Base-by-base conservation (phyloP, 1,284 basidiomycete species). In the Gomphus sp. region DNA sequence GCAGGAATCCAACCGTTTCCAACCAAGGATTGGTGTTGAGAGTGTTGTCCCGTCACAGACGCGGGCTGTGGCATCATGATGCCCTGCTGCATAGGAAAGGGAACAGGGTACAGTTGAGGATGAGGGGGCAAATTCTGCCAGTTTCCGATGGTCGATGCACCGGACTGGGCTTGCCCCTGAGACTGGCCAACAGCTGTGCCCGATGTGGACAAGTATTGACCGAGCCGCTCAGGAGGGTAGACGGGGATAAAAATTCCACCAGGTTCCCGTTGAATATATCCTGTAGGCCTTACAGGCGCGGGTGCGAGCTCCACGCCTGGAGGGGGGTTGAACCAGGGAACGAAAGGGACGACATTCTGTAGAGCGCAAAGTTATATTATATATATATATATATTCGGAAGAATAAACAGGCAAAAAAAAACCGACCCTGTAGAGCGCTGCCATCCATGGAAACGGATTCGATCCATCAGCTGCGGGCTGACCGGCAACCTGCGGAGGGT, bases 181-280 rank as follows among this genome's bases (percentile, higher is more conserved):
- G 53, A 31, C 53, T 55, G 53, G 28, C 45, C 53, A 2, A 52
- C 51, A 10, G 51, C 10, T n/a, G 51, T 41, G 9, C 51, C 51
- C 14, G 53, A 25, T 34, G 52, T 72, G 16, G 74, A 64, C 77
- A 81, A 79, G 60, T 82, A 81, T 55, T 79, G 74, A 52, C 76
- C 78, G 31, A 87, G 73, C 1, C 81, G 84, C 52, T 89, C 85
- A 4, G 82, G 82, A 33, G 80, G 81, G 68, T 89, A 89, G 33
- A 87, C 77, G 16, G 87, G 79, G 55, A 87, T 79, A 18, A 89
- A 74, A 25, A 80, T 79, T 7, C 56, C 56, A 4, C 86, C 85
- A 57, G 85, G 82, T 57, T 87, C 84, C 53, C 83, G 81, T 62
- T 87, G 85, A 58, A 87, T 80, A 65, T 89, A 89, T 3, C 85